Percentiles rank a stretch among this genome's conserved stretches.
These are phyloP conservation scores for Kalmanozyma brasiliensis DNA, from an alignment of 1,284 basidiomycete species.

Conservation along the genomic window DNA sequence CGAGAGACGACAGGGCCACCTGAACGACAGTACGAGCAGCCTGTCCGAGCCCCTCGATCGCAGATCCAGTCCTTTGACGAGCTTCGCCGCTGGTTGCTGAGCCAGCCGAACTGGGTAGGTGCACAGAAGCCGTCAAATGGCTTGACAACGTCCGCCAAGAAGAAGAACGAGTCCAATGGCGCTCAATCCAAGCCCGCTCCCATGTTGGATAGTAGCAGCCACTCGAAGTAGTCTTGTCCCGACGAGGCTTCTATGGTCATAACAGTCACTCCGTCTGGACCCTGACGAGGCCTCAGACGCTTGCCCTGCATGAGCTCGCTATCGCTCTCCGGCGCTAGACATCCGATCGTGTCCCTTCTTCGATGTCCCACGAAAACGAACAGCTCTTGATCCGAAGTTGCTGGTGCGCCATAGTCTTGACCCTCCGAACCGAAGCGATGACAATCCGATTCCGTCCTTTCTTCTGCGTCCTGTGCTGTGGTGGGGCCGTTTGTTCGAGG, in stretches of 20 bases:
- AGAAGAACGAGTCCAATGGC: background rate
- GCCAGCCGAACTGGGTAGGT: conserved; percentile 25
- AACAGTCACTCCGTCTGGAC: background rate
- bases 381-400: conserved; percentile 46
- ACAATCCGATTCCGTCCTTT: conserved; percentile 3
- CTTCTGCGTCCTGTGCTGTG: background rate
- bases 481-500: background rate
- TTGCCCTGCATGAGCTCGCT: conserved; percentile 53
- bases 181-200: conserved; percentile 31
- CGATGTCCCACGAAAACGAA: conserved; percentile 58
- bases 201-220: conserved; percentile 51
- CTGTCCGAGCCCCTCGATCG: background rate
- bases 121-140: background rate
- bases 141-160: background rate
- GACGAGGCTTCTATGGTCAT: conserved; percentile 21
- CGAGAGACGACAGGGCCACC: background rate
- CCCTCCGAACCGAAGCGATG: conserved; percentile 35
- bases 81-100: conserved; percentile 20
- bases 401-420: conserved; percentile 23
- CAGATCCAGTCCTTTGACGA: conserved; percentile 1
- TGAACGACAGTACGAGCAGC: background rate
- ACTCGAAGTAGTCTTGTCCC: conserved; percentile 53
- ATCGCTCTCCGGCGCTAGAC: conserved; percentile 41
- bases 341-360: conserved; percentile 41
- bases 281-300: conserved; percentile 25